Base-by-base conservation (phyloP, 2,329 filamentous ascomycete species). In the Myriosclerotinia curreyana region DNA sequence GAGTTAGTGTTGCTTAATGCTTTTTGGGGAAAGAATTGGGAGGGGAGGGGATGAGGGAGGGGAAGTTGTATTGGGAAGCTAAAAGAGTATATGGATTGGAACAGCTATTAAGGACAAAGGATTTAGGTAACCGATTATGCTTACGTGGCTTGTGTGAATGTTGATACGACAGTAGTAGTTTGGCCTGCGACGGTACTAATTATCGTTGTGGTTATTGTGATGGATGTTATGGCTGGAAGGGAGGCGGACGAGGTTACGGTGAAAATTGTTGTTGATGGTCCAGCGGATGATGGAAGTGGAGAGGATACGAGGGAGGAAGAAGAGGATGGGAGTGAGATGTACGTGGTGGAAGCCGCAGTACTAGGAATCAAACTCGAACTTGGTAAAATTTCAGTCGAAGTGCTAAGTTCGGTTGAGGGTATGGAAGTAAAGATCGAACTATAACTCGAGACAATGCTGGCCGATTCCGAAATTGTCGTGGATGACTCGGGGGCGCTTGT, bases 201-300 rank as follows among this genome's bases (percentile, higher is more conserved):
- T 5, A 58, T 20, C n/a, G 55, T 58, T 36, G 55, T 48, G 42
- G 55, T 58, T 58, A 58, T 48, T 17, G 55, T 58, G 28, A 58
- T 14, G 4, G 55, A 48, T 46, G 55, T 36, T 17, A 58, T 58
- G 8, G 55, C 31, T 7, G 55, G 55, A 15, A 58, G 28, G n/a
- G 55, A 22, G 7, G 28, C 20, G 4, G 55, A 58, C 5, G 55
- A 58, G 12, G 28, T 58, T 5, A 58, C 28, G 12, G 55, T 58
- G 28, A 17, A 25, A 22, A 58, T 48, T 8, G 42, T 58, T 36
- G 55, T 58, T 22, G 55, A 58, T 36, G 42, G n/a, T 8, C 8
- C 12, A n/a, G 28, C 42, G 25, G 55, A 58, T 7, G 42, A 58
- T 48, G 55, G 28, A 12, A 58, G 14, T 6, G 28, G 8, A 4